Evolutionary conservation across 768 basidiomycete genomes (phyloP).

Genomic region (Boletus subcaerulescens): DNA sequence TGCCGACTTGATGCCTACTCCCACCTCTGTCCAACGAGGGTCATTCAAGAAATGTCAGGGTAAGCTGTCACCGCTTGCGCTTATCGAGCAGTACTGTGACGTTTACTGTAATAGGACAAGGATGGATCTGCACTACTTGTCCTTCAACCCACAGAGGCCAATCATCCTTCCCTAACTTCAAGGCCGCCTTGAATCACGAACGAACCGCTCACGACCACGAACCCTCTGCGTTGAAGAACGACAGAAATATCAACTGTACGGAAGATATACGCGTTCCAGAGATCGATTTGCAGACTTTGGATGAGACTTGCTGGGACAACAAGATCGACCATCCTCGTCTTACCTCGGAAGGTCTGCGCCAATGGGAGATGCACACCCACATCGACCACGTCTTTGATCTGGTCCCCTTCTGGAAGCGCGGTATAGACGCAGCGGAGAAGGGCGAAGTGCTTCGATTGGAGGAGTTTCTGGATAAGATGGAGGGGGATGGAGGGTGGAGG

Average conservation of each 20-base stretch:
- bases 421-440: conserved; percentile 45
- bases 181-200: conserved; percentile 35
- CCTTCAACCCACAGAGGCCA: conserved; percentile 18
- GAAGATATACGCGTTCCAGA: conserved; percentile 1
- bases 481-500: conserved; percentile 32
- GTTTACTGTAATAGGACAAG: conserved; percentile 24
- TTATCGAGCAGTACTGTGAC: background rate
- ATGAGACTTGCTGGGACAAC: conserved; percentile 29
- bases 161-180: conserved; percentile 22
- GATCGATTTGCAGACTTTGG: conserved; percentile 7
- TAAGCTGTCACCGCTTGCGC: conserved; percentile 2
- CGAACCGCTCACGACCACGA: conserved; percentile 18
- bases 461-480: conserved; percentile 44
- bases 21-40: conserved; percentile 18
- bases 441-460: conserved; percentile 44
- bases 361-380: conserved; percentile 31
- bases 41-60: conserved; percentile 21
- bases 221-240: conserved; percentile 3
- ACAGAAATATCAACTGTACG: background rate
- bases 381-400: conserved; percentile 50
- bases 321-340: conserved; percentile 28
- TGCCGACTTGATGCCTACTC: conserved; percentile 21
- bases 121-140: conserved; percentile 36
- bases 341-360: conserved; percentile 27
- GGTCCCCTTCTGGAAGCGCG: conserved; percentile 53